Percentiles rank a stretch among this genome's conserved stretches.
These are phyloP conservation scores for Pezicula carpinea DNA, from an alignment of 2,329 filamentous ascomycete genomes.

Conservation along the genomic window DNA sequence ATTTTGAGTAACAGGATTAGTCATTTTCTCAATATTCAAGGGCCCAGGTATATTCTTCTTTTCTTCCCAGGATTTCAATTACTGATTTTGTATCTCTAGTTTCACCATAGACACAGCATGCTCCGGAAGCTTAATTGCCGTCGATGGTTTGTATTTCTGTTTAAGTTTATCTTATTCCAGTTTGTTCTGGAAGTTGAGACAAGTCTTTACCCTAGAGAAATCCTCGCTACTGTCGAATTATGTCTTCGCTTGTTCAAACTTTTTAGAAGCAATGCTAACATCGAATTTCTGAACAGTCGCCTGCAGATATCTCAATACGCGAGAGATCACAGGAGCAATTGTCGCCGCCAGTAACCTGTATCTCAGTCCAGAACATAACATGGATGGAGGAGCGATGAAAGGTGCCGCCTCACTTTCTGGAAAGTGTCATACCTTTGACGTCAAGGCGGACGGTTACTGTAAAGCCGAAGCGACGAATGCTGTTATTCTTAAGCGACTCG, in stretches of 20 bases:
- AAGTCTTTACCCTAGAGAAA: no score
- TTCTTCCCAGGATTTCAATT: background rate
- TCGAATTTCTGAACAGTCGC: no score
- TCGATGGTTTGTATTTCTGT: no score
- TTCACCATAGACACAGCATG: conserved; percentile 56
- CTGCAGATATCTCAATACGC: conserved; percentile 40
- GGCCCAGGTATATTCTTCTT: conserved; percentile 35
- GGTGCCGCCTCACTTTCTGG: conserved; percentile 23
- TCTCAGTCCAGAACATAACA: conserved; percentile 12
- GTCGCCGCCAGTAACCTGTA: conserved; percentile 25
- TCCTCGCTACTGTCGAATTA: no score
- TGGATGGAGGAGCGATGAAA: conserved; percentile 8
- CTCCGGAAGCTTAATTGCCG: conserved; percentile 48
- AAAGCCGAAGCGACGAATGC: conserved; percentile 57
- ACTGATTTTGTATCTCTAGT: conserved; percentile 25
- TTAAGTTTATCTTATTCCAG: no score
- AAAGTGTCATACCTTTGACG: conserved; percentile 46
- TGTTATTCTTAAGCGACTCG: conserved; percentile 54
- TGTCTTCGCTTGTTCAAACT: no score
- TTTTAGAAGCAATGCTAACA: no score
- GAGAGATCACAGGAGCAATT: conserved; percentile 32
- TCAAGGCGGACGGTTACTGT: conserved; percentile 56
- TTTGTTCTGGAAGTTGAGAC: no score
- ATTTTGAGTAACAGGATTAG: conserved; percentile 47
- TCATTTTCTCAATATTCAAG: conserved; percentile 51